phyloP scores from a whole-genome alignment of 129 eudicot genomes.

The Centrapalus pauciflorus region DNA sequence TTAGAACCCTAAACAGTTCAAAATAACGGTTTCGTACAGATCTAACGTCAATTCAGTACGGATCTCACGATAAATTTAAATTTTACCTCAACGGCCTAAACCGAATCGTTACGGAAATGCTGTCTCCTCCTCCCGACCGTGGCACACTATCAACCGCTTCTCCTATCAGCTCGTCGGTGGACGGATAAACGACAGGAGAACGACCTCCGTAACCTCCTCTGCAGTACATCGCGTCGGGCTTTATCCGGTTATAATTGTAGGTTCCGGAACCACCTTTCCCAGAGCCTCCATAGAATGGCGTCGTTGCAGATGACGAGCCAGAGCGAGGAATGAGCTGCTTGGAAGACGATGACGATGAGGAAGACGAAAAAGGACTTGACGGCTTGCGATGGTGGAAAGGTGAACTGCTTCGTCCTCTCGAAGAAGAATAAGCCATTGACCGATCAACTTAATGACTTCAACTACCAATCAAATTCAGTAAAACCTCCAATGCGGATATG shows the following conservation, averaged over 20 bases:
- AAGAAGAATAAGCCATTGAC: constrained; percentile 68
- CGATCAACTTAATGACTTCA: constrained; percentile 2
- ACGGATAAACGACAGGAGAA: constrained; percentile 68
- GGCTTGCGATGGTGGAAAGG: constrained; percentile 61
- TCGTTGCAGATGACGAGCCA: constrained; percentile 39
- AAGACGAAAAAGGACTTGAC: constrained; percentile 69
- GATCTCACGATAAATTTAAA: constrained; percentile 14
- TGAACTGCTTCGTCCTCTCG: constrained; percentile 69
- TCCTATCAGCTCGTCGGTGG: constrained; percentile 49
- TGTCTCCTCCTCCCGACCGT: constrained; percentile 69
- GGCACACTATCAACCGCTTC: constrained; percentile 50
- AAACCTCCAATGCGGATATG: background rate
- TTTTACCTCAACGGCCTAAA: constrained; percentile 86
- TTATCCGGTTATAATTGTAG: constrained; percentile 25
- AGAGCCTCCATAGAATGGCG: constrained; percentile 42
- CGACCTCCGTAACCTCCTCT: constrained; percentile 40
- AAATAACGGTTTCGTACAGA: background rate
- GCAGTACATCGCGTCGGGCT: constrained; percentile 40
- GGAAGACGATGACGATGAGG: constrained; percentile 71
- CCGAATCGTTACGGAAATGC: constrained; percentile 87
- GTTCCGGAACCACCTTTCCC: constrained; percentile 67
- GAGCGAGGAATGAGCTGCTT: constrained; percentile 62
- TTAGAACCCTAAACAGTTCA: constrained; percentile 29
- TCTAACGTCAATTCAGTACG: constrained; percentile 17
- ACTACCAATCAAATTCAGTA: constrained; percentile 11